phyloP scores from a whole-genome alignment of 78 protist species.

The Andalucia godoyi region DNA sequence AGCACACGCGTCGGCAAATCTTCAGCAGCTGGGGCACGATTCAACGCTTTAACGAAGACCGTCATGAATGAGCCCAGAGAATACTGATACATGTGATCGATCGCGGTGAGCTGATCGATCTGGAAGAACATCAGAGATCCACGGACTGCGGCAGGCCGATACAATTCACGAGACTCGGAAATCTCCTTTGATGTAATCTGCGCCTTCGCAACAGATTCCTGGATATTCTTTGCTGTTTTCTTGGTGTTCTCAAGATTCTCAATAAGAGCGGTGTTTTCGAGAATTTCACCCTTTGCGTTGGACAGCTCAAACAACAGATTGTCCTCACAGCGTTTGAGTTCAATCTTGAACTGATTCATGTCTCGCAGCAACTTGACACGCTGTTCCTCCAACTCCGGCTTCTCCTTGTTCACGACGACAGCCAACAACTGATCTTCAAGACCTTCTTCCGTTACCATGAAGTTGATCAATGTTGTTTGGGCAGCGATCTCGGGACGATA shows the following conservation, averaged over 20 bases:
- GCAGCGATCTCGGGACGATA: conserved; percentile 78
- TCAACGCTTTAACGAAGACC: conserved; percentile 41
- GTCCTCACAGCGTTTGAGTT: conserved; percentile 45
- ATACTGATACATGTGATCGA: conserved; percentile 59
- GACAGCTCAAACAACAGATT: conserved; percentile 47
- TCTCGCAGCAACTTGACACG: conserved; percentile 23
- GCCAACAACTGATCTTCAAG: conserved; percentile 87
- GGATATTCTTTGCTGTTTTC: conserved; percentile 43
- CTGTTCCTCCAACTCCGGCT: conserved; percentile 64
- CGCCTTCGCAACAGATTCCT: conserved; percentile 32
- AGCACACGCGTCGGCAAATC: not conserved
- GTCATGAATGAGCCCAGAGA: conserved; percentile 48
- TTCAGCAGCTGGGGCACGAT: conserved; percentile 5
- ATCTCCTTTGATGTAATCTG: conserved; percentile 34
- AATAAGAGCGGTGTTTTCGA: conserved; percentile 58
- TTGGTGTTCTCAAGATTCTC: conserved; percentile 66
- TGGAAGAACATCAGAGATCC: conserved; percentile 47
- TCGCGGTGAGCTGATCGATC: conserved; percentile 15
- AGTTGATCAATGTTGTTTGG: conserved; percentile 82
- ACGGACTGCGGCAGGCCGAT: conserved; percentile 31
- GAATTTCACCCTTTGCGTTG: conserved; percentile 60
- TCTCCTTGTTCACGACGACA: conserved; percentile 64
- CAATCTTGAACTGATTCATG: conserved; percentile 58
- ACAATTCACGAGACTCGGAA: conserved; percentile 12
- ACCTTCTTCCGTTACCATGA: conserved; percentile 72